phyloP scores from a whole-genome alignment of 371 early-diverging fungal genomes.

The Saksenaea vasiformis region DNA sequence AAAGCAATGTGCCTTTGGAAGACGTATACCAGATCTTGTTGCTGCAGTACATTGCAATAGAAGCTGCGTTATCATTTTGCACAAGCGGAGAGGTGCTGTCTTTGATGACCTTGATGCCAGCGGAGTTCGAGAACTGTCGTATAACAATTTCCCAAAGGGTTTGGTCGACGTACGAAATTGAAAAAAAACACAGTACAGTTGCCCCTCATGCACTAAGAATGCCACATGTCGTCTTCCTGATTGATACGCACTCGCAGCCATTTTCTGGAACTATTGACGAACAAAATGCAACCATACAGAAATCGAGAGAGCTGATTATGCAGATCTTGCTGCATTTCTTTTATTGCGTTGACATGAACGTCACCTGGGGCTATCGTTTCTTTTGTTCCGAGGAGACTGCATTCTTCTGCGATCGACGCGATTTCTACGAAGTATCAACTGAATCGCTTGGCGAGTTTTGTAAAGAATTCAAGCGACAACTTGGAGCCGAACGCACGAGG shows the following conservation, averaged over 20 bases:
- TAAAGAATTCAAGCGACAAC: not conserved
- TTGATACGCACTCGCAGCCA: not conserved
- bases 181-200: too few species aligned
- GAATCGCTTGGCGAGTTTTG: not conserved
- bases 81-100: too few species aligned
- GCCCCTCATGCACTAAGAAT: not conserved
- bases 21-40: too few species aligned
- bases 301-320: not conserved
- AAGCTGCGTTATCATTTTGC: too few species aligned
- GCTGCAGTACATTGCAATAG: too few species aligned
- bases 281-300: not conserved
- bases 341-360: not conserved
- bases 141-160: too few species aligned
- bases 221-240: not conserved
- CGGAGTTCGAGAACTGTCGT: too few species aligned
- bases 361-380: constrained; percentile 1
- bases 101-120: too few species aligned
- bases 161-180: too few species aligned
- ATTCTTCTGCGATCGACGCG: not conserved
- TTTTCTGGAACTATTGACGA: not conserved
- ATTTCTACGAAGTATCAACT: not conserved
- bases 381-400: not conserved
- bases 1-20: too few species aligned
- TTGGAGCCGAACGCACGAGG: not conserved
- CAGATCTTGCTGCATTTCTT: not conserved